Conservation (phyloP, 2,329 filamentous ascomycete genomes). For the Aspergillus brasiliensis region DNA sequence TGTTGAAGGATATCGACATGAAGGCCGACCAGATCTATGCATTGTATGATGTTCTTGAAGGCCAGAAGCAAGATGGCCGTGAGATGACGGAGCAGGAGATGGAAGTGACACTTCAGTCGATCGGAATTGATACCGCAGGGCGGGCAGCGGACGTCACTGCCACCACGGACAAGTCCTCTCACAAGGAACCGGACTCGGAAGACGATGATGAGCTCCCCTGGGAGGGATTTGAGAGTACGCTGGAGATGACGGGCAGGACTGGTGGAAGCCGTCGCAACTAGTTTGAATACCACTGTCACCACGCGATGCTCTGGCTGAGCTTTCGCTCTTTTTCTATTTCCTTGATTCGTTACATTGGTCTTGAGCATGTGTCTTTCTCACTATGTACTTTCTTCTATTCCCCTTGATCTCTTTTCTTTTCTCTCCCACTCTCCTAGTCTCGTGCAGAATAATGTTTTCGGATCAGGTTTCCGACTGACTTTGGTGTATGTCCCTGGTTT, state of each 20-base stretch:
- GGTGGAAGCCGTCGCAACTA: constrained; percentile 23
- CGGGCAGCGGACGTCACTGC: constrained; percentile 29
- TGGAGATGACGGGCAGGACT: constrained; percentile 39
- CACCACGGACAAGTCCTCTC: constrained; percentile 32
- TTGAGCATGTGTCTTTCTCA: not conserved
- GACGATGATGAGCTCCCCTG: constrained; percentile 46
- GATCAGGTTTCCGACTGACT: constrained; percentile 21
- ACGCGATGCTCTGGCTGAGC: not conserved
- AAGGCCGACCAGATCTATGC: constrained; percentile 81
- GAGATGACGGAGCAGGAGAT: constrained; percentile 65
- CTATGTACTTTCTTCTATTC: not conserved
- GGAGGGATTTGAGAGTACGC: constrained; percentile 48
- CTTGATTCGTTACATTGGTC: not conserved
- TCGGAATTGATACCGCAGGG: constrained; percentile 38
- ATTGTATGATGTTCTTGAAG: constrained; percentile 81
- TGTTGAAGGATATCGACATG: constrained; percentile 67
- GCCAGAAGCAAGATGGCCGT: constrained; percentile 68
- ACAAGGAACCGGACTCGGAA: constrained; percentile 21
- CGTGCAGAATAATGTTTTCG: not conserved
- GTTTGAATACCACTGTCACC: not conserved
- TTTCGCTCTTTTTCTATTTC: not conserved
- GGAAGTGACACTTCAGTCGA: constrained; percentile 62
- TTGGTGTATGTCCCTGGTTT: constrained; percentile 22
- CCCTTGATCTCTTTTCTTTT: not conserved
- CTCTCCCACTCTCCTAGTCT: not conserved